These are phyloP conservation scores for Sistotremastrum niveocremeum DNA, from an alignment of 768 basidiomycete genomes.

Conservation along the genomic window DNA sequence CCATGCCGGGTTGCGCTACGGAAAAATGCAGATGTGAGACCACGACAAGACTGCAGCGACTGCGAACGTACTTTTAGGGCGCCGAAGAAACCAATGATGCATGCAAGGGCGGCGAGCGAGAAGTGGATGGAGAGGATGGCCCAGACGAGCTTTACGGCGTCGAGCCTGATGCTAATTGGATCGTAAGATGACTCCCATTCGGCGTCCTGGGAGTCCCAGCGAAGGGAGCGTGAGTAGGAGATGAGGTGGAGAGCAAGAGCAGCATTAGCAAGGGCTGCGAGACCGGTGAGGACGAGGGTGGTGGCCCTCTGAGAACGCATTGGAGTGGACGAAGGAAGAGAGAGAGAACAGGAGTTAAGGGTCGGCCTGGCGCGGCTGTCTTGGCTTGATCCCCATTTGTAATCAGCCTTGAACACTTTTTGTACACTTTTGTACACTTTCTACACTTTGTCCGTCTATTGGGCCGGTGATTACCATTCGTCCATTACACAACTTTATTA, in stretches of 20 bases:
- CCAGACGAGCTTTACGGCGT: slow-evolving; percentile 38
- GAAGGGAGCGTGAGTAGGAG: slow-evolving; percentile 29
- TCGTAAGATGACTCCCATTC: slow-evolving; percentile 35
- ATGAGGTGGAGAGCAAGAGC: slow-evolving; percentile 27
- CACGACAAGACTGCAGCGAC: neutral
- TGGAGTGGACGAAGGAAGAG: too few species aligned
- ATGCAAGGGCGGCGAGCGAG: slow-evolving; percentile 47
- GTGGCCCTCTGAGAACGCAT: slow-evolving; percentile 17
- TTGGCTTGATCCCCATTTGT: too few species aligned
- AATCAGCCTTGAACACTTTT: too few species aligned
- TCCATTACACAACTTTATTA: too few species aligned
- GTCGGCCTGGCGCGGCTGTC: neutral
- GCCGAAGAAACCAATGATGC: slow-evolving; percentile 52
- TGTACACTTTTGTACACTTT: too few species aligned
- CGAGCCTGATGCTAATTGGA: slow-evolving; percentile 20
- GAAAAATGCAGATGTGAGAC: neutral
- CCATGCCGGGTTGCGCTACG: slow-evolving; percentile 45
- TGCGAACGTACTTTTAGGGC: slow-evolving; percentile 43
- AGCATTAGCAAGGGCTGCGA: slow-evolving; percentile 28
- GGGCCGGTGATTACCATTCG: too few species aligned
- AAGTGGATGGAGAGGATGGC: slow-evolving; percentile 56
- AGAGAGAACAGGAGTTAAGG: neutral
- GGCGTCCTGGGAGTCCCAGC: slow-evolving; percentile 29
- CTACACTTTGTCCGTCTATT: too few species aligned
- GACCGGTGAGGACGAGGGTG: slow-evolving; percentile 23